Conservation (phyloP, 805 yeast genomes). For the Kazachstania africana region DNA sequence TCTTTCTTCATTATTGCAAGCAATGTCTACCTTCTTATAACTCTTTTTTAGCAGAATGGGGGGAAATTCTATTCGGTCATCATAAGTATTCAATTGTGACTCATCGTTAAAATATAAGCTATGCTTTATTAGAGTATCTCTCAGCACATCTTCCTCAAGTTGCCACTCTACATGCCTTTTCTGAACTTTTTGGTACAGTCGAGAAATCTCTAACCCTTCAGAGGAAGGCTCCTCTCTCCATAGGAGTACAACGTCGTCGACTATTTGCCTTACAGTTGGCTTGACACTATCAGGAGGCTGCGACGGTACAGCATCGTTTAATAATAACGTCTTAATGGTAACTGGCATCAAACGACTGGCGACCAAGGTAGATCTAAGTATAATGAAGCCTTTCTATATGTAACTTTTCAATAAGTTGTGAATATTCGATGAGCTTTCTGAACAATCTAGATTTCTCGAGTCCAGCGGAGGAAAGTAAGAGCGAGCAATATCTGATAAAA, state of each 20-base stretch:
- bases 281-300: slow-evolving; percentile 13
- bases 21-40: neutral
- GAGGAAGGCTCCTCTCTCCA: slow-evolving; percentile 61
- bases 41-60: neutral
- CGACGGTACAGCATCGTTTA: slow-evolving; percentile 13
- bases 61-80: slow-evolving; percentile 29
- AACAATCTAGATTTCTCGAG: too few species aligned
- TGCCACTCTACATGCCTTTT: slow-evolving; percentile 49
- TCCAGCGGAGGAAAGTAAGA: too few species aligned
- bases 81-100: slow-evolving; percentile 36
- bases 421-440: too few species aligned
- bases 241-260: slow-evolving; percentile 45
- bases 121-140: slow-evolving; percentile 40
- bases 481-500: too few species aligned
- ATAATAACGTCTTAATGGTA: slow-evolving; percentile 14
- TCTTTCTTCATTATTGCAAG: slow-evolving; percentile 8
- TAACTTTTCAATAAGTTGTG: neutral
- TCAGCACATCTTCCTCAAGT: slow-evolving; percentile 46
- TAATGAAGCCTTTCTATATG: too few species aligned
- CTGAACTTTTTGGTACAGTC: slow-evolving; percentile 41
- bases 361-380: too few species aligned
- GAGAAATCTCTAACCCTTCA: slow-evolving; percentile 44
- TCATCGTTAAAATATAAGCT: slow-evolving; percentile 39
- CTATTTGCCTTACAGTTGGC: slow-evolving; percentile 51
- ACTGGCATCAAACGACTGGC: too few species aligned